Conservation (phyloP, 2,329 filamentous ascomycete species). For the Golovinomyces cichoracearum region DNA sequence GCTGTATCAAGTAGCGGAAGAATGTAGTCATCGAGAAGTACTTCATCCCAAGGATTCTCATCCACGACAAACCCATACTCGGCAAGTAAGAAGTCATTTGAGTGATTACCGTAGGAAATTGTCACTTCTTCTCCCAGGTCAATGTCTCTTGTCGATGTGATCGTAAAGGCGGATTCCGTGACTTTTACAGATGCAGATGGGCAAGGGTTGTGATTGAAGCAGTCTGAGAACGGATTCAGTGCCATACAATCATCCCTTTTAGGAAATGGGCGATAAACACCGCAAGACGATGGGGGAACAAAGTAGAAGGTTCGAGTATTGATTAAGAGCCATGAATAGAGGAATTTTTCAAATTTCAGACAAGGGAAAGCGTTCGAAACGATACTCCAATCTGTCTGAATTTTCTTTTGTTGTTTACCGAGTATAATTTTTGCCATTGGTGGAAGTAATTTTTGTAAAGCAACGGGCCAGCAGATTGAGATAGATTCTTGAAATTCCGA, state of each 20-base stretch:
- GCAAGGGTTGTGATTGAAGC: slow-evolving; percentile 37
- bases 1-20: slow-evolving; percentile 7
- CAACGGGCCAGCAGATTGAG: slow-evolving; percentile 27
- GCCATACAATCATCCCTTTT: slow-evolving; percentile 33
- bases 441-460: slow-evolving; percentile 22
- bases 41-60: slow-evolving; percentile 12
- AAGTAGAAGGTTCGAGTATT: slow-evolving; percentile 39
- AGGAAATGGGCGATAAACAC: slow-evolving; percentile 12
- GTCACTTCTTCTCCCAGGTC: slow-evolving; percentile 35
- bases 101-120: slow-evolving; percentile 43
- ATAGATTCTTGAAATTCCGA: slow-evolving; percentile 32
- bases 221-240: slow-evolving; percentile 46
- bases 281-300: slow-evolving; percentile 4
- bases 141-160: slow-evolving; percentile 25
- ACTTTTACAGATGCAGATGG: background rate
- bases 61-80: slow-evolving; percentile 26
- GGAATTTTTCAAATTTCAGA: slow-evolving; percentile 18
- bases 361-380: slow-evolving; percentile 21
- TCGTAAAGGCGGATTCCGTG: background rate
- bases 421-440: slow-evolving; percentile 21
- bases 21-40: slow-evolving; percentile 12
- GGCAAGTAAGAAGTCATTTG: slow-evolving; percentile 44
- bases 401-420: slow-evolving; percentile 26
- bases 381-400: slow-evolving; percentile 23
- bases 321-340: slow-evolving; percentile 32